Base-by-base conservation (phyloP, 228 moss, liverwort and hornwort species). In the Sphagnum magellanicum region DNA sequence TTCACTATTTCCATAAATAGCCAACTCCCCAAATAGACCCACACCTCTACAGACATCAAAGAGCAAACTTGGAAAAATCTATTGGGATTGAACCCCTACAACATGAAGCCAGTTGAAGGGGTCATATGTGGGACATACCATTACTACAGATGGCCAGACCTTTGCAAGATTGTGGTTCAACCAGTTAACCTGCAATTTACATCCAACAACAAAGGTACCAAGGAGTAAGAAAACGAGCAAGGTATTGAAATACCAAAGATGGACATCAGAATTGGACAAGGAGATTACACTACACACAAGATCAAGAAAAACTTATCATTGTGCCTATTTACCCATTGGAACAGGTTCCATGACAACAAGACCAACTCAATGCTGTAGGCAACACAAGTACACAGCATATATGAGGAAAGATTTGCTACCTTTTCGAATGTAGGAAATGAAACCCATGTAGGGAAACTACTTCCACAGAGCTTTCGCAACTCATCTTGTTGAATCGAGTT, bases 121-220 rank as follows among this genome's bases (percentile, higher is more conserved):
- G 15, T 15, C 11, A 59, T 1, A 66, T 66, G 17, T 14, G 6
- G 66, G 6, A 73, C 75, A 65, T 71, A 97, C 97, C 76, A 57
- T 49, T 50, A 90, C 89, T 53, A 94, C 84, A 66, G 70, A 90
- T 67, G 98, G 98, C 98, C 98, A 98, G 62, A 92, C 70, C 76
- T 89, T 92, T 52, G 75, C 74, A 50, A 98, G 76, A 64, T 68
- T 82, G 73, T 80, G 77, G 76, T 98, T 98, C 68, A 98, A 63
- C 98, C 98, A 98, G 60, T 63, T 71, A 53, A 93, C 93, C 96
- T 97, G 78, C 51, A 58, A 8, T 65, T 53, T 16, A 16, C 16
- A 46, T 16, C 14, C 16, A 8, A 62, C 8, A 51, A 70, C 62
- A 72, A n/a, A 59, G 51, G 8, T n/a, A 16, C 6, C 4, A 15